phyloP scores from a whole-genome alignment of 176 grass and related monocot species.

The Carex parvula region DNA sequence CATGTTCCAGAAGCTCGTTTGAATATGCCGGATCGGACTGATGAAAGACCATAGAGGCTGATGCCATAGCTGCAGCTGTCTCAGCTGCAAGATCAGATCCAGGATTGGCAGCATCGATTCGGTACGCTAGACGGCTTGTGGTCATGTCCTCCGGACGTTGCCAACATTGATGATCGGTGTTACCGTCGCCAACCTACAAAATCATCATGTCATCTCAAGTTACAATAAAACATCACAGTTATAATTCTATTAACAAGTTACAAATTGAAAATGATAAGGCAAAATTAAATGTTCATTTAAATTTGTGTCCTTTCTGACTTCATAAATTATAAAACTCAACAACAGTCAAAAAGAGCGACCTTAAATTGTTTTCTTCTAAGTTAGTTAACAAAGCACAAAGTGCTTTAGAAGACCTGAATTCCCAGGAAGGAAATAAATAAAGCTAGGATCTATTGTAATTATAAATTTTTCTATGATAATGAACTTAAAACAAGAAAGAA shows the following conservation, averaged over 20 bases:
- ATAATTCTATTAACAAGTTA: background rate
- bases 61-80: constrained; percentile 80
- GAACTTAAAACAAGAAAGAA: background rate
- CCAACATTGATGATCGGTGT: constrained; percentile 83
- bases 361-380: background rate
- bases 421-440: background rate
- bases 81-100: constrained; percentile 86
- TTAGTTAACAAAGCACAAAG: background rate
- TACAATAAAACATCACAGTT: background rate
- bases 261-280: background rate
- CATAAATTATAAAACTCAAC: background rate
- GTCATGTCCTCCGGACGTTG: constrained; percentile 96
- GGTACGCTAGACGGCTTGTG: constrained; percentile 74
- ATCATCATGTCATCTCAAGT: background rate
- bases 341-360: background rate
- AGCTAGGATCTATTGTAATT: background rate
- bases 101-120: constrained; percentile 54
- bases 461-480: background rate
- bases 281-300: background rate
- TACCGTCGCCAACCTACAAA: constrained; percentile 74
- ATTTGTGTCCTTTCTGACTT: background rate
- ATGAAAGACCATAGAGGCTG: constrained; percentile 67
- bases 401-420: background rate
- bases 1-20: constrained; percentile 49
- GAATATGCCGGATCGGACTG: constrained; percentile 59